phyloP scores from a whole-genome alignment of 2,329 filamentous ascomycete genomes.

The Sclerotinia subarctica region DNA sequence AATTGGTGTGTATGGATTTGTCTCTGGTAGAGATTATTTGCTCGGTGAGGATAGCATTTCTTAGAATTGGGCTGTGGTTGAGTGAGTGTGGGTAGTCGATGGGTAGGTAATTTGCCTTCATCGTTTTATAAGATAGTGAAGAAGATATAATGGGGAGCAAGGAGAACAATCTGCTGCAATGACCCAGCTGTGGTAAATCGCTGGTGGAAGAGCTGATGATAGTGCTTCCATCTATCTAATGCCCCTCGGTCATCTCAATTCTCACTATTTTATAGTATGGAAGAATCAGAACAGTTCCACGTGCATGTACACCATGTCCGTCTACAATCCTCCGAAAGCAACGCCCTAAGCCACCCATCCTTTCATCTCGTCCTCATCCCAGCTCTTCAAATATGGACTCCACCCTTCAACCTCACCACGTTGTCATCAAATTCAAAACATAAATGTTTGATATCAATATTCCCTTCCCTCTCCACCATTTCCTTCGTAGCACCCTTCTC shows the following conservation, averaged over 20 bases:
- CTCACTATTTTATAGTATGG: too few relatives aligned
- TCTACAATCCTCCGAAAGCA: too few relatives aligned
- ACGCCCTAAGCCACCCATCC: too few relatives aligned
- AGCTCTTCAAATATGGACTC: neutral
- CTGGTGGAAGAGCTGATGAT: too few relatives aligned
- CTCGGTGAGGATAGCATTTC: too few relatives aligned
- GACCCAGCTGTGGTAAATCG: too few relatives aligned
- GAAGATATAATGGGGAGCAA: neutral
- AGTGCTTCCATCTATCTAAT: neutral
- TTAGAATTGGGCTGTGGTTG: too few relatives aligned
- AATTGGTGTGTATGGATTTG: neutral
- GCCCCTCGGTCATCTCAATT: neutral
- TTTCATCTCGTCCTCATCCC: neutral
- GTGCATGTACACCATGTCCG: neutral
- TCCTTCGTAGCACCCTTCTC: neutral
- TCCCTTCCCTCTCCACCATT: neutral
- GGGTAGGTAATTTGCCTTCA: neutral
- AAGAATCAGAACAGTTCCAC: neutral
- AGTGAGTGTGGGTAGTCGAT: too few relatives aligned
- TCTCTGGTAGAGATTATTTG: too few relatives aligned
- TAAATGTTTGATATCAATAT: neutral
- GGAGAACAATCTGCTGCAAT: too few relatives aligned
- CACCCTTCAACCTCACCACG: neutral
- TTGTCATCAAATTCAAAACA: neutral
- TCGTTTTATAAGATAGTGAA: neutral